These are phyloP conservation scores for Microbotryum saponariae DNA, from an alignment of 1,284 basidiomycete species.

Conservation along the genomic window DNA sequence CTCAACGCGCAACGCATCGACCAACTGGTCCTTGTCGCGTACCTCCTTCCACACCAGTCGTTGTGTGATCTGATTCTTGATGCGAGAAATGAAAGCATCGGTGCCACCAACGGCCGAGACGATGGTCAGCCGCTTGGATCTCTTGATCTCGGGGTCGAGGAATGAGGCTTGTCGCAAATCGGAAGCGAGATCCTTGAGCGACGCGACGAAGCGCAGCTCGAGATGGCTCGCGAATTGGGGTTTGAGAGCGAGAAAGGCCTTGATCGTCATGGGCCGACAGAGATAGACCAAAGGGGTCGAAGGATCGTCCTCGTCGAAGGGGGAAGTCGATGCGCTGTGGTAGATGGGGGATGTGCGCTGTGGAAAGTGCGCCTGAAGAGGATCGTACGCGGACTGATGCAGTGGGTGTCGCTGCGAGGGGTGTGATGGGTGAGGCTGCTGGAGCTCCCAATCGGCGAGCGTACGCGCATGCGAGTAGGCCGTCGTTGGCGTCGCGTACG, in stretches of 20 bases:
- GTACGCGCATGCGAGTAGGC: too few relatives aligned
- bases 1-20: slow-evolving; percentile 2
- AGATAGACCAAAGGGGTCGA: slow-evolving; percentile 20
- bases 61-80: not conserved
- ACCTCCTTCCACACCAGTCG: slow-evolving; percentile 18
- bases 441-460: too few relatives aligned
- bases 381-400: too few relatives aligned
- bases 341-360: too few relatives aligned
- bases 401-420: too few relatives aligned
- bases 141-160: slow-evolving; percentile 1
- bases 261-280: slow-evolving; percentile 10
- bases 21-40: slow-evolving; percentile 12
- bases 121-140: slow-evolving; percentile 8
- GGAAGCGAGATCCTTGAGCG: slow-evolving; percentile 7
- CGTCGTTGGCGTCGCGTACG: too few relatives aligned
- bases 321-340: too few relatives aligned
- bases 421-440: too few relatives aligned
- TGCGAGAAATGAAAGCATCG: slow-evolving; percentile 9
- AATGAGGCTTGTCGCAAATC: slow-evolving; percentile 5
- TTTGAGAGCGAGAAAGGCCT: slow-evolving; percentile 11
- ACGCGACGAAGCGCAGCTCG: slow-evolving; percentile 16
- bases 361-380: too few relatives aligned
- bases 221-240: not conserved
- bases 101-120: slow-evolving; percentile 19
- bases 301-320: not conserved